Evolutionary conservation across 2,329 filamentous ascomycete genomes (phyloP).

Genomic region (Fusarium sp.): DNA sequence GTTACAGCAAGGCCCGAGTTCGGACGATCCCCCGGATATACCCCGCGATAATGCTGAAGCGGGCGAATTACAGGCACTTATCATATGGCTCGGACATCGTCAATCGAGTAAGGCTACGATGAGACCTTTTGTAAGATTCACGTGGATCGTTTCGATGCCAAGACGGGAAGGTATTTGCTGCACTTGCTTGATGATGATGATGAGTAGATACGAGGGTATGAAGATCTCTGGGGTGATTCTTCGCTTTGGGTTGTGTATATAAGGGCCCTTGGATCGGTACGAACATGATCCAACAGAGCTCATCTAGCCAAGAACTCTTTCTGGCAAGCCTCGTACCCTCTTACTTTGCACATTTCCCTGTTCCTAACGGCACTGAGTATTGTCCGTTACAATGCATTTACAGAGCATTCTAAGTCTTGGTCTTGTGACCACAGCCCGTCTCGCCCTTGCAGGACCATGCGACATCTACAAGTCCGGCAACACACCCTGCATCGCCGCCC

Average conservation of each 20-base stretch:
- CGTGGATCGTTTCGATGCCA: neutral
- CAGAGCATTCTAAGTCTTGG: conserved; percentile 14
- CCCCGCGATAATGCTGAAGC: conserved; percentile 18
- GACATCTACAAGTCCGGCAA: conserved; percentile 23
- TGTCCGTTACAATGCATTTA: neutral
- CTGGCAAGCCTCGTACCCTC: no score
- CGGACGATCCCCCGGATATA: conserved; percentile 15
- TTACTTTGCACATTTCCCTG: no score
- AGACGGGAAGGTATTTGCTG: neutral
- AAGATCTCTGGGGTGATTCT: neutral
- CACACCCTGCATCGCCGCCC: conserved; percentile 27
- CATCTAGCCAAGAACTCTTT: neutral
- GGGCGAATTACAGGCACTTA: neutral
- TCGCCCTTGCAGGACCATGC: conserved; percentile 20
- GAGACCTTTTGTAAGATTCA: neutral
- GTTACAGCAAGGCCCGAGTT: conserved; percentile 7
- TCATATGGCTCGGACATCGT: neutral
- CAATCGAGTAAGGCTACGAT: no score
- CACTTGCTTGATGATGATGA: neutral
- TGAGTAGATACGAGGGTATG: neutral
- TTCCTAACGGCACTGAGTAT: no score
- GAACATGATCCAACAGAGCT: neutral
- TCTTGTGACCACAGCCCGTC: conserved; percentile 1
- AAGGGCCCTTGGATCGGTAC: neutral
- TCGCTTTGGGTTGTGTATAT: neutral